phyloP scores from a whole-genome alignment of 2,329 filamentous ascomycete species.

The Colletotrichum tropicale region DNA sequence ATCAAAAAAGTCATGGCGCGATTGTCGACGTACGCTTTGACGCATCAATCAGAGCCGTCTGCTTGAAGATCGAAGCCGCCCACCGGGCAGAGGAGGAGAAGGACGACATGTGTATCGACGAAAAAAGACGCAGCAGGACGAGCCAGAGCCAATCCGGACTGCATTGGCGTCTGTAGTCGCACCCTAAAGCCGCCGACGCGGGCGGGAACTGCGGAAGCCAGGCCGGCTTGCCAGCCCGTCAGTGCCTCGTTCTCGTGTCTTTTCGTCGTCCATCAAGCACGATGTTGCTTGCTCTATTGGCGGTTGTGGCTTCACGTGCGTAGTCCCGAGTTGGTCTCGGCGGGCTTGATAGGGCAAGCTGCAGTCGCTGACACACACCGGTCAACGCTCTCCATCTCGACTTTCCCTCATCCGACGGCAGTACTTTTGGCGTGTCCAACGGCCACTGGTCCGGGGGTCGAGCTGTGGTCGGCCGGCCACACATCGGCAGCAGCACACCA shows the following conservation, averaged over 20 bases:
- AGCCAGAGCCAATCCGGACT: not conserved
- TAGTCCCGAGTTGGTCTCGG: not conserved
- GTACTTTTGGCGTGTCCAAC: slow-evolving; percentile 3
- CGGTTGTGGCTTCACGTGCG: not conserved
- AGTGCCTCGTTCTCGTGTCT: not conserved
- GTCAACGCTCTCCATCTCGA: not conserved
- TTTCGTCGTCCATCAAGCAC: not conserved
- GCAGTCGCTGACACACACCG: slow-evolving; percentile 7
- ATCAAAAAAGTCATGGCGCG: slow-evolving; percentile 8
- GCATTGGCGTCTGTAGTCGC: not conserved
- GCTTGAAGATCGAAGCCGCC: not conserved
- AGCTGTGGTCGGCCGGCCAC: not conserved
- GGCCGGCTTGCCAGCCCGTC: not conserved
- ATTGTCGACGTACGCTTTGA: not conserved
- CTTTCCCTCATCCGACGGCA: not conserved
- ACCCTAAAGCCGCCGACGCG: not conserved
- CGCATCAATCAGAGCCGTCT: not conserved
- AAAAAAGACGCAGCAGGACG: not conserved
- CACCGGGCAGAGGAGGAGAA: not conserved
- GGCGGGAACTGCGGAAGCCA: slow-evolving; percentile 2
- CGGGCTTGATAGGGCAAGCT: not conserved
- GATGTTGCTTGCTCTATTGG: slow-evolving; percentile 4
- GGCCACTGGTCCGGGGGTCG: not conserved
- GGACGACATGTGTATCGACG: not conserved
- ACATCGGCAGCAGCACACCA: not conserved